Conservation (phyloP, 139 green algal species). For the Chlamydomonas schloesseri region DNA sequence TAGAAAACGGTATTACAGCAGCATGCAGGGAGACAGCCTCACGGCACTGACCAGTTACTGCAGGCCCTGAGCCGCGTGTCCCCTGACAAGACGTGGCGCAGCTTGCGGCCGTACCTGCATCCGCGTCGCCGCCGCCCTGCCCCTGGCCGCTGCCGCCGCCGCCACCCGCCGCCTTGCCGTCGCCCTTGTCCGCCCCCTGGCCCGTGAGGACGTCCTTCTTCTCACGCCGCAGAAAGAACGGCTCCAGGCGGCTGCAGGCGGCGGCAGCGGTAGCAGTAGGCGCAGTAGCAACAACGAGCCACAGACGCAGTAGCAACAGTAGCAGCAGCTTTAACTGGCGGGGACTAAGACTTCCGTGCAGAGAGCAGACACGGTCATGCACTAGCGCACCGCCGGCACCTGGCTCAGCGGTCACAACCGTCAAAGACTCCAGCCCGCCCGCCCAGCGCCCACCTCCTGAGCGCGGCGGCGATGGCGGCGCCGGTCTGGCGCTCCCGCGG, state of each 20-base stretch:
- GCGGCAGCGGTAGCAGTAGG: neutral
- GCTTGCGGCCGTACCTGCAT: neutral
- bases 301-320: too few relatives aligned
- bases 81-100: too few relatives aligned
- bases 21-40: too few relatives aligned
- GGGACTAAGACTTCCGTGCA: too few relatives aligned
- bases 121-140: neutral
- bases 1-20: too few relatives aligned
- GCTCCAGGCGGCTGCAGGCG: slow-evolving; percentile 67
- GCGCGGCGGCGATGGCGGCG: slow-evolving; percentile 57
- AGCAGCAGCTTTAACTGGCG: too few relatives aligned
- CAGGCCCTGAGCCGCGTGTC: too few relatives aligned
- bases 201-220: slow-evolving; percentile 85
- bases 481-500: slow-evolving; percentile 67
- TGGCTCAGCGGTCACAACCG: too few relatives aligned
- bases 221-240: slow-evolving; percentile 91
- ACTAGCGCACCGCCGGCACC: too few relatives aligned
- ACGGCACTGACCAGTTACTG: too few relatives aligned
- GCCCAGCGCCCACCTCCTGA: neutral
- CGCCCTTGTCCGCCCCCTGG: neutral
- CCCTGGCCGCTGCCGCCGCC: neutral
- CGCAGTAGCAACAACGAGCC: neutral
- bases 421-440: too few relatives aligned
- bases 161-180: neutral
- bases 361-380: too few relatives aligned